These are phyloP conservation scores for Eucalyptus curtisii DNA, from an alignment of 345 rosid genomes.

Conservation along the genomic window DNA sequence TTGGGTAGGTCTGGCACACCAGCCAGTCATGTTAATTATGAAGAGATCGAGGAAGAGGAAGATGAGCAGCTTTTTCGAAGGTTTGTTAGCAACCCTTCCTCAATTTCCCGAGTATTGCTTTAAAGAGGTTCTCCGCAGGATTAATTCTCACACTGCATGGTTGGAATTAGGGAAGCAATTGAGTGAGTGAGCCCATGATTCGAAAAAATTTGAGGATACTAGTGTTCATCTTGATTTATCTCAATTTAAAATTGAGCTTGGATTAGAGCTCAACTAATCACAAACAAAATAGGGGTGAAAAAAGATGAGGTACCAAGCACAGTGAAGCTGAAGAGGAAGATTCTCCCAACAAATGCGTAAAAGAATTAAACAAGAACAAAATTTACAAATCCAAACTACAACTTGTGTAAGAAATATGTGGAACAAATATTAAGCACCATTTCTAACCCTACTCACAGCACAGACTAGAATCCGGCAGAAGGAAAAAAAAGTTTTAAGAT, in stretches of 20 bases:
- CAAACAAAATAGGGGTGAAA: neutral
- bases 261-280: neutral
- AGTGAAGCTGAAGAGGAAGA: neutral
- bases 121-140: neutral
- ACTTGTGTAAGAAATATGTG: neutral
- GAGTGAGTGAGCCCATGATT: neutral
- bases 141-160: neutral
- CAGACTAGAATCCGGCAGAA: neutral
- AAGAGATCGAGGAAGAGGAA: slow-evolving; percentile 68
- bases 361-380: neutral
- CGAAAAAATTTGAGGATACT: neutral
- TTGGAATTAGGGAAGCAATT: neutral
- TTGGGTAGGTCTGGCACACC: slow-evolving; percentile 28
- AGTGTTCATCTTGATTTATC: neutral
- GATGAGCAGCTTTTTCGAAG: slow-evolving; percentile 88
- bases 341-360: neutral
- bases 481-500: neutral
- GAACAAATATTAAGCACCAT: neutral
- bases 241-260: neutral
- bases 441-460: neutral
- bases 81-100: slow-evolving; percentile 7
- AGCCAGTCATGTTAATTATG: slow-evolving; percentile 24
- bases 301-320: neutral
- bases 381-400: neutral
- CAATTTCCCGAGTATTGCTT: neutral